Percentiles rank a stretch among this genome's conserved stretches.
phyloP scores from a whole-genome alignment of 305 asterid species.

The Plantago lanceolata region DNA sequence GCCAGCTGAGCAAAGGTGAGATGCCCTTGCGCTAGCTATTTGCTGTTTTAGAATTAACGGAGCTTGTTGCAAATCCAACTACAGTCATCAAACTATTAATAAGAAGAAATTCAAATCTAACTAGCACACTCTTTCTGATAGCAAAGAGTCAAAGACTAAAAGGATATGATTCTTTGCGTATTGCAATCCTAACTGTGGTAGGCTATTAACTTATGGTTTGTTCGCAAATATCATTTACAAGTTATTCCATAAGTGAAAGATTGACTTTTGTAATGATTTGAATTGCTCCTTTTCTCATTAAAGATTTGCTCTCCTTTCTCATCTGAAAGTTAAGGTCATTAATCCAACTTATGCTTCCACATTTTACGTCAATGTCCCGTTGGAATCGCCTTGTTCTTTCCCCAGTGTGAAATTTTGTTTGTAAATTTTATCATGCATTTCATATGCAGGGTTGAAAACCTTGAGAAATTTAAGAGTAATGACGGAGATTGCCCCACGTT shows the following conservation, averaged over 20 bases:
- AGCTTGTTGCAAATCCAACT: not conserved
- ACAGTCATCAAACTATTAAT: not conserved
- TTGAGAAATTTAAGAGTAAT: slow-evolving; percentile 70
- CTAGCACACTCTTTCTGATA: not conserved
- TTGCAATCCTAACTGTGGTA: too few species aligned
- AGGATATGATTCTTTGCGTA: too few species aligned
- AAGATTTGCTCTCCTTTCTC: slow-evolving; percentile 10
- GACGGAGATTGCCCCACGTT: slow-evolving; percentile 97
- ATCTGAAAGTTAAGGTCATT: not conserved
- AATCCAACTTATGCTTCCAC: not conserved
- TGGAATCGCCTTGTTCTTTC: not conserved
- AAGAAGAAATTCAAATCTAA: too few species aligned
- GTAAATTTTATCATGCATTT: slow-evolving; percentile 21
- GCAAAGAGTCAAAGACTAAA: not conserved
- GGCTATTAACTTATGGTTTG: too few species aligned
- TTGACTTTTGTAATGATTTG: not conserved
- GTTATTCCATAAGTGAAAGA: not conserved
- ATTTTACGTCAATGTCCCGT: not conserved
- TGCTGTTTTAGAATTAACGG: not conserved
- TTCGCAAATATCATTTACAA: not conserved
- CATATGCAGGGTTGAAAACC: slow-evolving; percentile 64
- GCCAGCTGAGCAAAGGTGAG: slow-evolving; percentile 93
- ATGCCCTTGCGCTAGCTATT: slow-evolving; percentile 8
- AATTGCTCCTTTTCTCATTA: not conserved
- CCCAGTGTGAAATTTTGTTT: not conserved